Evolutionary conservation across 2,329 filamentous ascomycete genomes (phyloP).

Genomic region (Epichloe typhina): DNA sequence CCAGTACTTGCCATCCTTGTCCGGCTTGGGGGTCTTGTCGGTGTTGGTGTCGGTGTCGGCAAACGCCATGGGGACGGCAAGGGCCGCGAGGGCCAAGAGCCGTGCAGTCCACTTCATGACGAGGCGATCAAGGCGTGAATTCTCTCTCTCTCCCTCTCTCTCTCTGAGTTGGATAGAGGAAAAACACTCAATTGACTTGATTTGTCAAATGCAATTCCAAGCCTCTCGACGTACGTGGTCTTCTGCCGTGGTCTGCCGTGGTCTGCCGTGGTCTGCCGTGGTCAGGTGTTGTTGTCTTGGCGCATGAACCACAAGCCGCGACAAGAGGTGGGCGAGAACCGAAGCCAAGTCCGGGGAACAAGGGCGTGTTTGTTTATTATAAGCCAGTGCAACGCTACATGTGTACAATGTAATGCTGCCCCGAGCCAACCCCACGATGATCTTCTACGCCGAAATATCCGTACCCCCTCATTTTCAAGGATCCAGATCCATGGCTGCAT

Average conservation of each 20-base stretch:
- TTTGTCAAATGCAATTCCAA: neutral
- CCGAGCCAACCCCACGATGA: neutral
- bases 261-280: no score
- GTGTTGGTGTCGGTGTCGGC: conserved; percentile 5
- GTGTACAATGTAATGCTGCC: neutral
- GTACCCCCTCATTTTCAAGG: neutral
- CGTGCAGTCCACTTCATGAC: conserved; percentile 12
- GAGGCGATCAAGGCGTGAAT: neutral
- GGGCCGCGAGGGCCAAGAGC: conserved; percentile 8
- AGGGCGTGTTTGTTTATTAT: neutral
- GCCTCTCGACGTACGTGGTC: no score
- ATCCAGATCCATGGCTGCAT: neutral
- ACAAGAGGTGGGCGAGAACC: neutral
- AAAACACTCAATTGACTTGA: neutral
- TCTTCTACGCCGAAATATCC: neutral
- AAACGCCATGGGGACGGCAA: conserved; percentile 8
- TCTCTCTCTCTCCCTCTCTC: no score
- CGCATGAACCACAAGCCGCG: no score
- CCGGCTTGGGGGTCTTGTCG: conserved; percentile 23
- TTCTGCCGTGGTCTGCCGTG: no score
- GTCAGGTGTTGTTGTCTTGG: no score
- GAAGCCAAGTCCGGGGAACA: neutral
- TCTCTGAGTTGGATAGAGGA: neutral
- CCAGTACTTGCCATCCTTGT: conserved; percentile 57
- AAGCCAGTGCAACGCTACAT: neutral